Conservation (phyloP, 345 rosid genomes). For the Viola odorata region DNA sequence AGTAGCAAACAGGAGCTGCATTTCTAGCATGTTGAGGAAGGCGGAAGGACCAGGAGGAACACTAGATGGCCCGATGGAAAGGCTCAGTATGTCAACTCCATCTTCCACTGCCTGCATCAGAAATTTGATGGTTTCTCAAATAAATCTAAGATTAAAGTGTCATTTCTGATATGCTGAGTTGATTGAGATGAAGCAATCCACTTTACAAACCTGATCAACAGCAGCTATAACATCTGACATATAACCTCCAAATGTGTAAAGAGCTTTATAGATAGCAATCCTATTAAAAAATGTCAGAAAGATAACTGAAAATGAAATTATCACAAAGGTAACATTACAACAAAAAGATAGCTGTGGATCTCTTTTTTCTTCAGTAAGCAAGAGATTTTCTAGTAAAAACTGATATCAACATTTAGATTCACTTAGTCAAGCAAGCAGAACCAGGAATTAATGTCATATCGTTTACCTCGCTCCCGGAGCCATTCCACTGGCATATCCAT, state of each 20-base stretch:
- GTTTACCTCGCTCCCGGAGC: slow-evolving; percentile 48
- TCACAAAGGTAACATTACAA: not conserved
- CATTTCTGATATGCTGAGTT: too few species aligned
- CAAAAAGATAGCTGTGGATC: too few species aligned
- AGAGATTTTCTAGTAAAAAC: too few species aligned
- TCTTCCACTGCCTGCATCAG: slow-evolving; percentile 41
- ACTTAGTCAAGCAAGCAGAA: not conserved
- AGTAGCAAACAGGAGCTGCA: slow-evolving; percentile 42
- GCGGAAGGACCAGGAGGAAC: slow-evolving; percentile 44
- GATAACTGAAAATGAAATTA: not conserved
- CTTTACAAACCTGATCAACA: slow-evolving; percentile 38
- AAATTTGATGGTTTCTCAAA: not conserved
- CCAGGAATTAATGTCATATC: not conserved
- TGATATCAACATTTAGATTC: not conserved
- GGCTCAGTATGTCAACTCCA: slow-evolving; percentile 41
- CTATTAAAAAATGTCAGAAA: slow-evolving; percentile 5
- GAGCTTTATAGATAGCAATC: slow-evolving; percentile 48
- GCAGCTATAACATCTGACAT: slow-evolving; percentile 53
- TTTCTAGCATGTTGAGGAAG: slow-evolving; percentile 37
- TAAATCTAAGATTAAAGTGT: too few species aligned
- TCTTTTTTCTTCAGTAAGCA: too few species aligned
- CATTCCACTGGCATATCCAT: slow-evolving; percentile 50
- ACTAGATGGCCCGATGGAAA: slow-evolving; percentile 37
- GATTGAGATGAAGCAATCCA: too few species aligned
- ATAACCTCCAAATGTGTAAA: slow-evolving; percentile 41